Percentiles rank a stretch among this genome's conserved stretches.
These are phyloP conservation scores for Candida piceae DNA, from an alignment of 805 yeast genomes.

Conservation along the genomic window DNA sequence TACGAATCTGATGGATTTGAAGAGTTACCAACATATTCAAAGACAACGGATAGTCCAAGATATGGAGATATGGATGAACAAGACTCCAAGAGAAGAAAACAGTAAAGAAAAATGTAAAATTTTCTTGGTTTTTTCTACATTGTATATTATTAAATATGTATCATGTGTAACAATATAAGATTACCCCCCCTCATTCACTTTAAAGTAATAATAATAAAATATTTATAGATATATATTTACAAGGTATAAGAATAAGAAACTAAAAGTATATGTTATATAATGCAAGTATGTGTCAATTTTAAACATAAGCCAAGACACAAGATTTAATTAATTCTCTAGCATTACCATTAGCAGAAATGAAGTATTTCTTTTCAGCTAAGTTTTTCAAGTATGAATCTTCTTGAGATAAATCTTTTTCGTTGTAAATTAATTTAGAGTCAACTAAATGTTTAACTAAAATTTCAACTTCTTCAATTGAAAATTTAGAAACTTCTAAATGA, in stretches of 20 bases:
- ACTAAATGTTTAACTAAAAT: slow-evolving; percentile 37
- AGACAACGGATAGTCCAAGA: slow-evolving; percentile 23
- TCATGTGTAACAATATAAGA: too few species aligned
- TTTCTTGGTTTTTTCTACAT: neutral
- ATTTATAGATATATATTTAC: slow-evolving; percentile 4
- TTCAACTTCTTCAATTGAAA: slow-evolving; percentile 41
- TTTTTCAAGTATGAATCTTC: slow-evolving; percentile 25
- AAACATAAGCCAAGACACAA: slow-evolving; percentile 32
- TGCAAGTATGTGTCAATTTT: slow-evolving; percentile 1
- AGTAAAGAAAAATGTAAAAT: slow-evolving; percentile 11
- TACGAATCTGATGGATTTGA: slow-evolving; percentile 35
- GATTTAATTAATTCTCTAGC: slow-evolving; percentile 46
- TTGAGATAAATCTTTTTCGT: slow-evolving; percentile 27
- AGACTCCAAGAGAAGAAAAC: slow-evolving; percentile 12
- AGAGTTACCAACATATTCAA: slow-evolving; percentile 27
- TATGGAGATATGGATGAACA: slow-evolving; percentile 21
- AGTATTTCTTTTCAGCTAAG: slow-evolving; percentile 44
- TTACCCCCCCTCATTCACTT: too few species aligned
- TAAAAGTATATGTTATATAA: neutral
- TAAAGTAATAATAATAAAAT: neutral
- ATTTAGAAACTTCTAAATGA: slow-evolving; percentile 36
- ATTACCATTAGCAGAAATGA: slow-evolving; percentile 62
- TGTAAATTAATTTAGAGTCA: slow-evolving; percentile 34
- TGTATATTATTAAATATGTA: neutral
- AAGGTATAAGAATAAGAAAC: slow-evolving; percentile 7